Conservation (phyloP, 1,139 yeast genomes). For the Spathaspora jeffriesii region DNA sequence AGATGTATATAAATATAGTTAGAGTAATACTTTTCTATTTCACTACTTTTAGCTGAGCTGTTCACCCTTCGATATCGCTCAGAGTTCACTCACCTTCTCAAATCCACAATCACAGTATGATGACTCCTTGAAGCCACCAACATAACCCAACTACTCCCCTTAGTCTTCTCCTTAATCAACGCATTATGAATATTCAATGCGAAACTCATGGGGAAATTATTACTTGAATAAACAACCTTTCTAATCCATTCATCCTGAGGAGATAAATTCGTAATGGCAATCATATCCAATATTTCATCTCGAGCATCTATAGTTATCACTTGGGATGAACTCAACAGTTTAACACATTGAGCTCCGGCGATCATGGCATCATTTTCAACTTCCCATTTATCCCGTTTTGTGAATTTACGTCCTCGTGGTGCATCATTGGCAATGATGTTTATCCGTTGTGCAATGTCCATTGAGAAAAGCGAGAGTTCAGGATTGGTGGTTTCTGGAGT, state of each 20-base stretch:
- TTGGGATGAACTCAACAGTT: constrained; percentile 60
- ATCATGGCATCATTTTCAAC: constrained; percentile 71
- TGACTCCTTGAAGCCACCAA: constrained; percentile 75
- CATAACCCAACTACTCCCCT: constrained; percentile 74
- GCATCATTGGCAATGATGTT: constrained; percentile 69
- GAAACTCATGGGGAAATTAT: constrained; percentile 68
- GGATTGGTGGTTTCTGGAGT: not conserved
- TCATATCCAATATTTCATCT: constrained; percentile 85
- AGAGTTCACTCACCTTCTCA: constrained; percentile 45
- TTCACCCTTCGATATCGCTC: not conserved
- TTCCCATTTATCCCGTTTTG: constrained; percentile 80
- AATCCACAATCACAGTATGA: constrained; percentile 64
- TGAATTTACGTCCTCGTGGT: constrained; percentile 68
- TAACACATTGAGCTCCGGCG: constrained; percentile 57
- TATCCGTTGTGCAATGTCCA: constrained; percentile 58
- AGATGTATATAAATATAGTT: too few species aligned
- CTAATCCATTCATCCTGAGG: constrained; percentile 90
- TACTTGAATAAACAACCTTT: constrained; percentile 69
- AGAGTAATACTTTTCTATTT: not conserved
- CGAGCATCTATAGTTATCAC: constrained; percentile 74
- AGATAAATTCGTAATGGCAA: constrained; percentile 69
- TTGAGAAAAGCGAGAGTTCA: constrained; percentile 25
- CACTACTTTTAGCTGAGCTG: not conserved
- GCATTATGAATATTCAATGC: constrained; percentile 71
- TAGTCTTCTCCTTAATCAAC: constrained; percentile 67